Evolutionary conservation across 2,329 filamentous ascomycete species (phyloP), one percentile per base, ranked within the genome.

Genomic region (Ophiostoma angusticollis): DNA sequence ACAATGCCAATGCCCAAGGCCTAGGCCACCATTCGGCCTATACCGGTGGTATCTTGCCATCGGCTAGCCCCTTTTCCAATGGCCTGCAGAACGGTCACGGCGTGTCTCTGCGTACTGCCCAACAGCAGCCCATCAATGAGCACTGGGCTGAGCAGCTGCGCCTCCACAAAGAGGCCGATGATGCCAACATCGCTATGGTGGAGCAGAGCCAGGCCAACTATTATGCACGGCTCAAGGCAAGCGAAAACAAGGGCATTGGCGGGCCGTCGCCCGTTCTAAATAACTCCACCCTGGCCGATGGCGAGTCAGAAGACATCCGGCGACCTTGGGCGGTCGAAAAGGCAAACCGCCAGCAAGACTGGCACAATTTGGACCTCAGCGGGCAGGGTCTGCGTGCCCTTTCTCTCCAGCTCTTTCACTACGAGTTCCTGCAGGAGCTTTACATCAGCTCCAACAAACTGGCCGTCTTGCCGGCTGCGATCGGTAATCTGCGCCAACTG

Each of bases 381-480:
- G 91, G 91, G n/a, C 91, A 96, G 63, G 89, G 89, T 16, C 67
- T 98, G 35, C 80, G 86, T 49, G 83, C 85, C 43, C 68, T 98
- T 23, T 78, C 86, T 1, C 64, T 74, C 8, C 74, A 81, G 31
- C 67, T 98, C 23, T 96, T 96, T 63, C 70, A 73, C 49, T 98
- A 96, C 60, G 72, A 72, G 31, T 96, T 98, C 58, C 67, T 98
- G 41, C 83, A 83, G 49, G 89, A 93, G 59, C 73, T 98, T 22
- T 95, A 93, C 58, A 76, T 98, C 46, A 86, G 86, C 51, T 89
- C 86, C 49, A 98, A 98, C 67, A 87, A 86, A 57, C 71, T 98
- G 43, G 77, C 77, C 21, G 69, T 72, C 32, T 65, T 98, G n/a
- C 86, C 89, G 11, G 65, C 81, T 27, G 70, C 78, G 17, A 85